Evolutionary conservation across 192 early-diverging fungal genomes (phyloP).

Genomic region (Coemansia sp.): DNA sequence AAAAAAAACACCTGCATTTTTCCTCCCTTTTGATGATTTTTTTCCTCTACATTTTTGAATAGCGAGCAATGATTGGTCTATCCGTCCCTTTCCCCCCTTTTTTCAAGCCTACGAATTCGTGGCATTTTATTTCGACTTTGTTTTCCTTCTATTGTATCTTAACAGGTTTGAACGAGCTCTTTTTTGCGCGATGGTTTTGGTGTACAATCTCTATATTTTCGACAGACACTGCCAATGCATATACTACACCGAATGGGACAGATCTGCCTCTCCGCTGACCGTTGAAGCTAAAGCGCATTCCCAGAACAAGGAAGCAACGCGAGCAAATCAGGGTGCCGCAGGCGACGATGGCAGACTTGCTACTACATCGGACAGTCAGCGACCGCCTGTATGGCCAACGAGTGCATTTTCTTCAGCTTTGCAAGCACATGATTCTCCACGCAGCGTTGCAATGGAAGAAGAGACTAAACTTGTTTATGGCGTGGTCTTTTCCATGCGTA

Average conservation of each 20-base stretch:
- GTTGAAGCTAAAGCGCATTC: slow-evolving; percentile 11
- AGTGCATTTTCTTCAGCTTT: slow-evolving; percentile 14
- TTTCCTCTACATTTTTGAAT: neutral
- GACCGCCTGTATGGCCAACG: slow-evolving; percentile 37
- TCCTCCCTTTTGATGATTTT: neutral
- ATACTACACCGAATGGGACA: slow-evolving; percentile 80
- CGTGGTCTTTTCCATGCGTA: slow-evolving; percentile 86
- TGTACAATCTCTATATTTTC: slow-evolving; percentile 91
- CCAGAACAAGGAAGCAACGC: slow-evolving; percentile 11
- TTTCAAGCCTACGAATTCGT: neutral
- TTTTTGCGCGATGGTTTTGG: slow-evolving; percentile 46
- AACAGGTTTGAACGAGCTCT: neutral
- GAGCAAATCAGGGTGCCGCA: slow-evolving; percentile 10
- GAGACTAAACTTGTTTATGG: slow-evolving; percentile 96
- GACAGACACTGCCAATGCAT: slow-evolving; percentile 91
- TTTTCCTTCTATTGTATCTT: neutral
- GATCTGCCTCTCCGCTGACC: slow-evolving; percentile 43
- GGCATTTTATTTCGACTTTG: neutral
- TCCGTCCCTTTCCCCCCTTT: neutral
- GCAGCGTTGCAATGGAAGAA: slow-evolving; percentile 61
- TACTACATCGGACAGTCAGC: slow-evolving; percentile 16
- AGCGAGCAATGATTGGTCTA: neutral
- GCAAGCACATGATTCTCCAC: slow-evolving; percentile 15
- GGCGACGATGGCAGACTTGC: slow-evolving; percentile 16
- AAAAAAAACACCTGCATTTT: slow-evolving; percentile 8